Evolutionary conservation across 2,329 filamentous ascomycete species (phyloP).

Genomic region (Colletotrichum sublineola): DNA sequence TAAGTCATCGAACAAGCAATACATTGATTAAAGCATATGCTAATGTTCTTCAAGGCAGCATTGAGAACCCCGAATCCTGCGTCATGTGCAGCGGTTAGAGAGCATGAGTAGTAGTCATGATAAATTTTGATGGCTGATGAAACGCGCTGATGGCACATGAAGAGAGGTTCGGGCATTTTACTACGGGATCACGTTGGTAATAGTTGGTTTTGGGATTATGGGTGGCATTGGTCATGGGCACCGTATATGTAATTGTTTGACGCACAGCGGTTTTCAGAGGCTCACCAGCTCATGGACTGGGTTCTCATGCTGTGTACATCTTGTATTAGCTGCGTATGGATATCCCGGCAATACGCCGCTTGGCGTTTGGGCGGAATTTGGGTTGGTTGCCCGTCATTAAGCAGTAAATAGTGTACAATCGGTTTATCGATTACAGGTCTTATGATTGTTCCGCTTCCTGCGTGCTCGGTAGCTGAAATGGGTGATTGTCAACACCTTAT

Average conservation of each 20-base stretch:
- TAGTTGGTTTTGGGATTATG: conserved; percentile 30
- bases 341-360: conserved; percentile 4
- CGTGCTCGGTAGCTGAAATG: background rate
- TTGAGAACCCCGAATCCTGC: conserved; percentile 95
- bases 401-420: conserved; percentile 1
- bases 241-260: conserved; percentile 30
- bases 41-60: conserved; percentile 75
- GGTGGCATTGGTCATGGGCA: conserved; percentile 34
- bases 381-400: background rate
- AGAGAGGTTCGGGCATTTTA: conserved; percentile 33
- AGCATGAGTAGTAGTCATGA: conserved; percentile 21
- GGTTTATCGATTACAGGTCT: background rate
- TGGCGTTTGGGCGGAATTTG: conserved; percentile 14
- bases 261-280: background rate
- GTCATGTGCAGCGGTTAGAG: conserved; percentile 95
- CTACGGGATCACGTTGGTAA: conserved; percentile 25
- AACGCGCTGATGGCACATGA: conserved; percentile 37
- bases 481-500: background rate
- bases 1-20: conserved; percentile 59
- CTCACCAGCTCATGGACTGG: background rate
- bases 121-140: conserved; percentile 42
- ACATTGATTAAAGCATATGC: conserved; percentile 35
- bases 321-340: conserved; percentile 2
- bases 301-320: conserved; percentile 8
- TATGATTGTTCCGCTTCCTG: too few species aligned